Evolutionary conservation across 257 asterid species (phyloP), one percentile per base, ranked within the genome.

Genomic region (Mentha longifolia): DNA sequence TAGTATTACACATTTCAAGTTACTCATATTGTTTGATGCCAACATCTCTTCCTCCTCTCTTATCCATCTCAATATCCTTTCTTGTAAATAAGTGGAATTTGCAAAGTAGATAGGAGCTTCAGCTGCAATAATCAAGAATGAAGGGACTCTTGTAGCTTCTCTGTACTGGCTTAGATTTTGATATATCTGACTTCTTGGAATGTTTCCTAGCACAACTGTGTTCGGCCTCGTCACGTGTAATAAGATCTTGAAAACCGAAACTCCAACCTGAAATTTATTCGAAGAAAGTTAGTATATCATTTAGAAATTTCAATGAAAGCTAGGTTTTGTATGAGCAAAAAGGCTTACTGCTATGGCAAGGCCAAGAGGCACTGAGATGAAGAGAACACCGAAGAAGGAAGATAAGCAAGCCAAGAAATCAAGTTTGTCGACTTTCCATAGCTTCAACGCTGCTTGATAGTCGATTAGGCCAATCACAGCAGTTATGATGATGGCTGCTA

Each of bases 401-500:
- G 89, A 85, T 70, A 91, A 50, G 83, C 97, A 91, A 31, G 97
- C 96, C 78, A 89, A 25, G 75, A 91, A 94, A 55, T 94, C 99
- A 6, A 94, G 90, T 73, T 94, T 94, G 82, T 94, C 99, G 16
- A 94, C 96, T 88, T 89, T 94, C 97, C 97, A 89, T 6, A 94
- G 74, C 10, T 77, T 82, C 25, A 45, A 61, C 5, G 97, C 99
- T 4, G 92, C 89, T 74, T 85, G 83, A 76, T 89, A 89, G 57
- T 94, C 97, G 15, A 94, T 91, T 17, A 91, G 83, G 61, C 99
- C 97, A 19, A 89, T 77, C 65, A 94, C 99, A 17, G 99, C 99
- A 28, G 96, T 86, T 66, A 94, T 89, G 66, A 94, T 94, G 19
- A 94, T 89, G 22, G 99, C 97, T 20, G 96, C 97, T 28, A 94